Evolutionary conservation across 192 early-diverging fungal genomes (phyloP).

Genomic region (Cladochytrium replicatum): DNA sequence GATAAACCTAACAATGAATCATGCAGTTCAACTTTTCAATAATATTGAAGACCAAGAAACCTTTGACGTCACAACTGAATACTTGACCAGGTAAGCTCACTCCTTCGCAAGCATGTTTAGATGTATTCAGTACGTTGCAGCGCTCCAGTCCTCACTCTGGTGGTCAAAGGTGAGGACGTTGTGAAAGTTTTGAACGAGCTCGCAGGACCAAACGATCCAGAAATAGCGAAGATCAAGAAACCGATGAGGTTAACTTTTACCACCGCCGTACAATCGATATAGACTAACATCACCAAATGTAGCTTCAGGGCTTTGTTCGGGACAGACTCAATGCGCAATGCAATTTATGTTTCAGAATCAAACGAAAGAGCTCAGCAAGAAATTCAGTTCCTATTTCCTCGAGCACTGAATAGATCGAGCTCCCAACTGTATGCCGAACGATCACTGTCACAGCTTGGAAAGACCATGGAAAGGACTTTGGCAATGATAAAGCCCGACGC

Average conservation of each 20-base stretch:
- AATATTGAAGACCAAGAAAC: too few species aligned
- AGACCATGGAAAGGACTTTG: conserved; percentile 30
- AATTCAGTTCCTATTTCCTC: conserved; percentile 30
- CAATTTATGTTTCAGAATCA: conserved; percentile 41
- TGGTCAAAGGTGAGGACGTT: conserved; percentile 35
- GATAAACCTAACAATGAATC: conserved; percentile 22
- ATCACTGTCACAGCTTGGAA: too few species aligned
- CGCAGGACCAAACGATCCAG: conserved; percentile 39
- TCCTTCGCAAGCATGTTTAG: too few species aligned
- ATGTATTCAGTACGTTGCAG: too few species aligned
- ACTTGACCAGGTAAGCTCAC: too few species aligned
- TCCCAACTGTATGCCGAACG: background rate
- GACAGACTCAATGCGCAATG: conserved; percentile 44
- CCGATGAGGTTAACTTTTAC: conserved; percentile 39
- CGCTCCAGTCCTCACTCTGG: conserved; percentile 37
- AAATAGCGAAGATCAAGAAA: conserved; percentile 24
- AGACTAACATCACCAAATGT: too few species aligned
- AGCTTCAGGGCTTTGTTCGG: conserved; percentile 46
- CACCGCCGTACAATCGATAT: too few species aligned
- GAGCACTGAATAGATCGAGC: background rate
- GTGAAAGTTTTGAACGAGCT: conserved; percentile 39
- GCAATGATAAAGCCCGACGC: conserved; percentile 46
- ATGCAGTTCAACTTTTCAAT: conserved; percentile 33
- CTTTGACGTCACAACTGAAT: too few species aligned
- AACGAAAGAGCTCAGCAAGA: conserved; percentile 29